These are phyloP conservation scores for Drechmeria coniospora DNA, from an alignment of 2,329 filamentous ascomycete species.

Conservation along the genomic window DNA sequence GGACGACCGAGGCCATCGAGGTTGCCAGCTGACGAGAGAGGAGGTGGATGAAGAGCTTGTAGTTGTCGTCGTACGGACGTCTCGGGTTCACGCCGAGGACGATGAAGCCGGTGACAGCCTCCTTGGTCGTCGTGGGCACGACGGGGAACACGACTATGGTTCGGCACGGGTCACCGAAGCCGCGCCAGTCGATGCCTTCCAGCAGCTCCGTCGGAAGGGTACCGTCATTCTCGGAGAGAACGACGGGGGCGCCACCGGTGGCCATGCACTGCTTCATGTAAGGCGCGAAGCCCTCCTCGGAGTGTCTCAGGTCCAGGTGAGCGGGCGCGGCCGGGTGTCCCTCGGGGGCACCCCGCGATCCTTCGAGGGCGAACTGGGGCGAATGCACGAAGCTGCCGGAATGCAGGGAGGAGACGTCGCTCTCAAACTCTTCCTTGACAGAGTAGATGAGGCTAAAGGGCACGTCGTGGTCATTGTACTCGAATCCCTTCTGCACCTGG, in stretches of 20 bases:
- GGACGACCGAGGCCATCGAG: constrained; percentile 63
- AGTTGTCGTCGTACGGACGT: constrained; percentile 67
- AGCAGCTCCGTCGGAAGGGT: constrained; percentile 51
- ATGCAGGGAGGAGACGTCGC: constrained; percentile 56
- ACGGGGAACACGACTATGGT: constrained; percentile 66
- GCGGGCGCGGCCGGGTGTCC: constrained; percentile 46
- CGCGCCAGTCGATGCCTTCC: constrained; percentile 51
- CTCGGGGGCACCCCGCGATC: constrained; percentile 50
- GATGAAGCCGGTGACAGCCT: constrained; percentile 61
- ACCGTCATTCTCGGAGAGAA: constrained; percentile 50
- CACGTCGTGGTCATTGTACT: constrained; percentile 60
- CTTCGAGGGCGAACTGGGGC: constrained; percentile 55
- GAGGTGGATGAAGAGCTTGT: constrained; percentile 61
- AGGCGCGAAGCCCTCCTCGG: constrained; percentile 58
- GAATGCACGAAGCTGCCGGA: constrained; percentile 48
- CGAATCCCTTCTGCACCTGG: constrained; percentile 51
- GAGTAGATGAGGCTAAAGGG: constrained; percentile 69
- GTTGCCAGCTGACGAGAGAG: constrained; percentile 63
- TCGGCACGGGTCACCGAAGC: constrained; percentile 54
- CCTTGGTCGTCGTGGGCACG: constrained; percentile 55
- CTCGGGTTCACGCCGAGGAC: constrained; percentile 67
- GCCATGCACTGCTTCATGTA: constrained; percentile 62
- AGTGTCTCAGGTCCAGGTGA: constrained; percentile 52
- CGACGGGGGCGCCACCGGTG: constrained; percentile 47
- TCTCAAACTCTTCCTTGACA: constrained; percentile 53